Percentiles rank a stretch among this genome's conserved stretches.
Evolutionary conservation across 495 filamentous ascomycete species (phyloP).

Genomic region (Podospora comata): DNA sequence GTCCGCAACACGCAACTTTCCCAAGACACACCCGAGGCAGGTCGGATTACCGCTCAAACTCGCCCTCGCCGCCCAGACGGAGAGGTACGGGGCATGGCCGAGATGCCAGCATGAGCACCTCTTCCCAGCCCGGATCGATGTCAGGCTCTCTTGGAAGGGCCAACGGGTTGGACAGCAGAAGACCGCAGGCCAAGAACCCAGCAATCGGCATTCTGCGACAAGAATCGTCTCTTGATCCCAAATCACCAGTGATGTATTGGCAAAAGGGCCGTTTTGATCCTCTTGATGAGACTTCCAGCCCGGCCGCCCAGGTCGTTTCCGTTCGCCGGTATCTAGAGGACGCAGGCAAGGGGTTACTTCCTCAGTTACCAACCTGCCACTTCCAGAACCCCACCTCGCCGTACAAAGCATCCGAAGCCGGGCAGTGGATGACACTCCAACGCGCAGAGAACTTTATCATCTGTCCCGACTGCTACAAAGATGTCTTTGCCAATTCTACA

Average conservation of each 20-base stretch:
- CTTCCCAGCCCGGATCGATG: conserved; percentile 10
- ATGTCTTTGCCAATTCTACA: conserved; percentile 37
- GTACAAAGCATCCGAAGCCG: conserved; percentile 22
- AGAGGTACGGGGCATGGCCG: conserved; percentile 21
- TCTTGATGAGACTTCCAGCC: conserved; percentile 14
- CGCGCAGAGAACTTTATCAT: conserved; percentile 46
- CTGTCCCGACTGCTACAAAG: conserved; percentile 43
- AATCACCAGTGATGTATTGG: conserved; percentile 27
- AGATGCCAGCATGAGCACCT: conserved; percentile 25
- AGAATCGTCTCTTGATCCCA: conserved; percentile 20
- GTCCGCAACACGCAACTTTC: conserved; percentile 38
- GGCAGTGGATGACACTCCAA: conserved; percentile 42
- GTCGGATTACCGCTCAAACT: conserved; percentile 29
- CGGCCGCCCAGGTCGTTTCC: conserved; percentile 22
- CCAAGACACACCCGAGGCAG: conserved; percentile 33
- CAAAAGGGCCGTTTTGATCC: conserved; percentile 32
- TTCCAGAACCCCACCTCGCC: conserved; percentile 29
- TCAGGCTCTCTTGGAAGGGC: conserved; percentile 17
- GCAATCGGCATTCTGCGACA: conserved; percentile 22
- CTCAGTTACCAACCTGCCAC: conserved; percentile 39
- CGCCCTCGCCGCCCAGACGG: conserved; percentile 26
- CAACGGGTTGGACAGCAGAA: conserved; percentile 20
- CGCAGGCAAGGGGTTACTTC: conserved; percentile 29
- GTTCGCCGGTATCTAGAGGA: conserved; percentile 40
- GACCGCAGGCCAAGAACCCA: conserved; percentile 19